These are phyloP conservation scores for Incumbomyces lentus DNA, from an alignment of 2,329 filamentous ascomycete genomes.

Conservation along the genomic window DNA sequence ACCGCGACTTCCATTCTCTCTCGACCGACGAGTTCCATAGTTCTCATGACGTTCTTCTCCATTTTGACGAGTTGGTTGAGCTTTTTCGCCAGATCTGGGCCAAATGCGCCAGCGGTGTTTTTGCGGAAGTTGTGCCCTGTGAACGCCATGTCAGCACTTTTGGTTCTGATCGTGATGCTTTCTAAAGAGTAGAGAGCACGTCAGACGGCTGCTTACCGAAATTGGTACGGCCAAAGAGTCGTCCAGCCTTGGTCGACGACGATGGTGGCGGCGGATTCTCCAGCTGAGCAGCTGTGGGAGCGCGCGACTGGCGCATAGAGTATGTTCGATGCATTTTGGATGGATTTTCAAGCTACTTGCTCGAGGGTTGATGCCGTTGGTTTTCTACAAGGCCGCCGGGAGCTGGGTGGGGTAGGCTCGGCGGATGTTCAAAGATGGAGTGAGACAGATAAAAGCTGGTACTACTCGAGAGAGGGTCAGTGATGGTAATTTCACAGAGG, in stretches of 20 bases:
- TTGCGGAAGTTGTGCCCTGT: constrained; percentile 54
- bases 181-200: too few species aligned
- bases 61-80: constrained; percentile 97
- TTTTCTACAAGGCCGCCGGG: too few species aligned
- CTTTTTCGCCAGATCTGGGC: constrained; percentile 90
- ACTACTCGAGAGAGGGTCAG: too few species aligned
- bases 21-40: constrained; percentile 84
- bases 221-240: constrained; percentile 77
- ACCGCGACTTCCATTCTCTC: constrained; percentile 98
- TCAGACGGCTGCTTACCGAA: constrained; percentile 55
- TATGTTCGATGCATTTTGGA: constrained; percentile 92
- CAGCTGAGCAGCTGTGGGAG: constrained; percentile 81
- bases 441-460: too few species aligned
- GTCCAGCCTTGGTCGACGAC: constrained; percentile 80
- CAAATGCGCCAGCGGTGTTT: constrained; percentile 44
- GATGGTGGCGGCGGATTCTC: constrained; percentile 89
- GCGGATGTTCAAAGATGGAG: too few species aligned
- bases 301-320: constrained; percentile 94
- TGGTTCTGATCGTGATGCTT: background rate
- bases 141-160: background rate
- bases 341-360: background rate
- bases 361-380: constrained; percentile 18
- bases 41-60: constrained; percentile 99
- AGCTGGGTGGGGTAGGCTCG: too few species aligned
- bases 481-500: too few species aligned